Conservation (phyloP, 2,329 filamentous ascomycete genomes). For the Curvularia sp. region DNA sequence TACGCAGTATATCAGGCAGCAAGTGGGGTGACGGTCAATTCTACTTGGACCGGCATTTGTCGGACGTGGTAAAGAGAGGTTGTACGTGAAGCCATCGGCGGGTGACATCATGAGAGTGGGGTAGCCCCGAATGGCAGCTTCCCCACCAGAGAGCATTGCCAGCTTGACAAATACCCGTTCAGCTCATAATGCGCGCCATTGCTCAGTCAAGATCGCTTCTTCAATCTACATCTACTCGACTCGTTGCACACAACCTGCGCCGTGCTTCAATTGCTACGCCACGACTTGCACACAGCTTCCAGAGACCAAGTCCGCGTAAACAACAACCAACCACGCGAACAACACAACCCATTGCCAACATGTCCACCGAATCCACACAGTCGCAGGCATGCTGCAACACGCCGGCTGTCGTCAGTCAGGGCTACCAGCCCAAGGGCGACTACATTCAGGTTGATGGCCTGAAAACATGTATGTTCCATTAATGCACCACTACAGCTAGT, state of each 20-base stretch:
- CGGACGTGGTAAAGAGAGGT: neutral
- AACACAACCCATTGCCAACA: slow-evolving; percentile 26
- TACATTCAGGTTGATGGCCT: slow-evolving; percentile 66
- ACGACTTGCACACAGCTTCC: neutral
- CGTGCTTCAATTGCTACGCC: slow-evolving; percentile 22
- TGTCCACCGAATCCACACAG: slow-evolving; percentile 49
- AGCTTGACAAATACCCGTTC: slow-evolving; percentile 25
- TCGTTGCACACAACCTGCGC: slow-evolving; percentile 1
- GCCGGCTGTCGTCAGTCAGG: slow-evolving; percentile 56
- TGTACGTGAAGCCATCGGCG: neutral
- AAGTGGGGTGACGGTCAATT: neutral
- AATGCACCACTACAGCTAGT: neutral
- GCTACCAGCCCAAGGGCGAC: slow-evolving; percentile 64
- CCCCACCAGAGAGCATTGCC: slow-evolving; percentile 16
- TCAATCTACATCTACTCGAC: slow-evolving; percentile 15
- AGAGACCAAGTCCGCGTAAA: neutral
- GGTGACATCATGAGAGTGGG: slow-evolving; percentile 32
- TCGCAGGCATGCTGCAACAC: slow-evolving; percentile 56
- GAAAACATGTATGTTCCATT: slow-evolving; percentile 61
- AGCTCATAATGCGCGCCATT: slow-evolving; percentile 26
- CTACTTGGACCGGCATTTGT: neutral
- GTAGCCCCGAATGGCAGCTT: slow-evolving; percentile 19
- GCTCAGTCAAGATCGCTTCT: slow-evolving; percentile 18
- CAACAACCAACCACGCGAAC: slow-evolving; percentile 4
- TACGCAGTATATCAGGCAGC: neutral